Conservation (phyloP, 495 filamentous ascomycete genomes). For the Podospora australis region DNA sequence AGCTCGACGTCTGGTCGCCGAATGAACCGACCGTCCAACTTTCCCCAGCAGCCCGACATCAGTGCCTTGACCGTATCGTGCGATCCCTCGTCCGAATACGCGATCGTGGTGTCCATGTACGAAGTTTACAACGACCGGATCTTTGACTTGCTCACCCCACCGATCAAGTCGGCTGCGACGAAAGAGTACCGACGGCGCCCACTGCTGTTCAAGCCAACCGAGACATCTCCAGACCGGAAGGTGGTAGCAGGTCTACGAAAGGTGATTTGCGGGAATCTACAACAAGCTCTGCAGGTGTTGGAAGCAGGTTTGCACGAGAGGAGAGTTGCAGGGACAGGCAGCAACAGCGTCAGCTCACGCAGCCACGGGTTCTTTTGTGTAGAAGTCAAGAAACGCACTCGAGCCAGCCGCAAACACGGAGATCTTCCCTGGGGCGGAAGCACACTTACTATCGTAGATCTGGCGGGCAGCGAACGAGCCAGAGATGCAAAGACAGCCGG, state of each 20-base stretch:
- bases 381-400: slow-evolving; percentile 78
- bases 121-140: slow-evolving; percentile 99
- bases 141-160: slow-evolving; percentile 75
- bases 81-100: slow-evolving; percentile 73
- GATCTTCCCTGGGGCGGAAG: slow-evolving; percentile 67
- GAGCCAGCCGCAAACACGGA: slow-evolving; percentile 34
- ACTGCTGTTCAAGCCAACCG: slow-evolving; percentile 82
- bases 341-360: slow-evolving; percentile 80
- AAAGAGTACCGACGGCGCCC: slow-evolving; percentile 69
- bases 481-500: slow-evolving; percentile 90
- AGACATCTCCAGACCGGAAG: slow-evolving; percentile 77
- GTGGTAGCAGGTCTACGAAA: slow-evolving; percentile 88
- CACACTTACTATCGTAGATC: slow-evolving; percentile 82
- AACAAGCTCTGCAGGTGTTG: slow-evolving; percentile 83
- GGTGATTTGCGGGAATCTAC: slow-evolving; percentile 75
- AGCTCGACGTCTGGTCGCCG: slow-evolving; percentile 52
- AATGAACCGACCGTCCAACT: slow-evolving; percentile 52
- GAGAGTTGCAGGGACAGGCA: slow-evolving; percentile 81
- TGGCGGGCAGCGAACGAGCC: slow-evolving; percentile 91
- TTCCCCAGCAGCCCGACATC: slow-evolving; percentile 71
- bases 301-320: slow-evolving; percentile 86
- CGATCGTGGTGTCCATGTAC: slow-evolving; percentile 92
- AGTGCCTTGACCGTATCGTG: slow-evolving; percentile 58
- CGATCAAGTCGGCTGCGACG: slow-evolving; percentile 38
- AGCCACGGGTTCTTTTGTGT: slow-evolving; percentile 97